These are phyloP conservation scores for Gossypium arboreum DNA, from an alignment of 345 rosid species.

Conservation along the genomic window DNA sequence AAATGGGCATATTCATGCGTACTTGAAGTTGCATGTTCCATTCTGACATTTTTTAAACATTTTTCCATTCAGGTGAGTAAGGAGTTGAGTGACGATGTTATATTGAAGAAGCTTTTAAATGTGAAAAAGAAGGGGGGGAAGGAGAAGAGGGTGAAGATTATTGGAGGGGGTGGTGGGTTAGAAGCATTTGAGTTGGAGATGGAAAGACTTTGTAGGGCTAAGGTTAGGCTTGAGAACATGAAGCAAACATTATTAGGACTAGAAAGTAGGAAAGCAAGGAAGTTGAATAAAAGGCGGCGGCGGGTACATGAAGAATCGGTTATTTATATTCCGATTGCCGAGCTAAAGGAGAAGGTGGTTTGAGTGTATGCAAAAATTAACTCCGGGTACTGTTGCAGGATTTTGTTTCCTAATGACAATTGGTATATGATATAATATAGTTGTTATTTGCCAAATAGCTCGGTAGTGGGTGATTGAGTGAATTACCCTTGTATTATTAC, in stretches of 20 bases:
- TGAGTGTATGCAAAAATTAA: constrained; percentile 17
- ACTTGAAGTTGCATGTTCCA: neutral
- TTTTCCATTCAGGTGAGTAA: constrained; percentile 32
- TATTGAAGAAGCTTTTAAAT: constrained; percentile 52
- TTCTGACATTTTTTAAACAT: neutral
- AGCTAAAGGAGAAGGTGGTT: constrained; percentile 49
- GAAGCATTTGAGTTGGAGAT: constrained; percentile 49
- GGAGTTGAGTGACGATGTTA: constrained; percentile 49
- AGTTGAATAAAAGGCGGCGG: constrained; percentile 20
- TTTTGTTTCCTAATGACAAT: neutral
- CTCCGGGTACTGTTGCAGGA: neutral
- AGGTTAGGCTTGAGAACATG: constrained; percentile 49
- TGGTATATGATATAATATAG: neutral
- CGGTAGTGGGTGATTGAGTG: neutral
- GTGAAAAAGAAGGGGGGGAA: constrained; percentile 32
- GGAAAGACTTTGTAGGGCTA: constrained; percentile 62
- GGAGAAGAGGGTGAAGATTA: constrained; percentile 30
- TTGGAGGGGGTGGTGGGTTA: constrained; percentile 14
- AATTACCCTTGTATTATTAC: neutral
- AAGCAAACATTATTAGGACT: constrained; percentile 39
- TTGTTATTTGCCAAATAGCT: neutral
- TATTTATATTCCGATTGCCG: constrained; percentile 69
- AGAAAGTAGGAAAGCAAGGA: constrained; percentile 38
- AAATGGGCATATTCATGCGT: neutral
- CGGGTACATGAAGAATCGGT: constrained; percentile 36